These are phyloP conservation scores for Termitomyces sp. DNA, from an alignment of 768 basidiomycete genomes.

Conservation along the genomic window DNA sequence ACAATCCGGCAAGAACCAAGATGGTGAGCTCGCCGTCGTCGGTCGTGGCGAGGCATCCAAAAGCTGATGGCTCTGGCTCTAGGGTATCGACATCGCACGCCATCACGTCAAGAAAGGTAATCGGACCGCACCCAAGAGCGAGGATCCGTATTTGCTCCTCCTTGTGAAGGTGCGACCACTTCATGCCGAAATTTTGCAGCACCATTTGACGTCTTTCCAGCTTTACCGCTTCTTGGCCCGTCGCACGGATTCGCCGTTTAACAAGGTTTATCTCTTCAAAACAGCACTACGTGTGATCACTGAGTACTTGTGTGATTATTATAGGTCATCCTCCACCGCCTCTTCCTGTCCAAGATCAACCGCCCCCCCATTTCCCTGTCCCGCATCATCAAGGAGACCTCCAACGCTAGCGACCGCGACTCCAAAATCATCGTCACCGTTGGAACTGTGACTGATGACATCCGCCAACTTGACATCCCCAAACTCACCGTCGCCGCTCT, in stretches of 20 bases:
- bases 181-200: not conserved
- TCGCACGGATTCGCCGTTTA: conserved; percentile 93
- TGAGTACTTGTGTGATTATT: conserved; percentile 6
- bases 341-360: conserved; percentile 97
- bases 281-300: not conserved
- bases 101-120: conserved; percentile 99
- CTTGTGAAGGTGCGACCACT: conserved; percentile 81
- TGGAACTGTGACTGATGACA: conserved; percentile 93
- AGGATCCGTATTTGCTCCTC: conserved; percentile 98
- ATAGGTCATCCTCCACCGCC: conserved; percentile 89
- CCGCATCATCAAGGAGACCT: conserved; percentile 82
- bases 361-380: conserved; percentile 96
- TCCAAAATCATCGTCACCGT: conserved; percentile 88
- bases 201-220: conserved; percentile 37
- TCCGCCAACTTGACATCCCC: conserved; percentile 80
- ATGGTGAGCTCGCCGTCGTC: conserved; percentile 69
- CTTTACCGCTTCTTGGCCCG: conserved; percentile 99
- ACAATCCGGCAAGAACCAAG: conserved; percentile 61
- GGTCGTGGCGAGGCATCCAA: conserved; percentile 16
- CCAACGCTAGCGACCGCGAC: conserved; percentile 55
- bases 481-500: conserved; percentile 94
- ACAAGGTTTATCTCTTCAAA: conserved; percentile 60
- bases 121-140: conserved; percentile 93
- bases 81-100: conserved; percentile 94
- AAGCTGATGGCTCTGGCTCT: conserved; percentile 11